Evolutionary conservation across 305 asterid genomes (phyloP), one percentile per base, ranked within the genome.

Genomic region (Lippia alba): DNA sequence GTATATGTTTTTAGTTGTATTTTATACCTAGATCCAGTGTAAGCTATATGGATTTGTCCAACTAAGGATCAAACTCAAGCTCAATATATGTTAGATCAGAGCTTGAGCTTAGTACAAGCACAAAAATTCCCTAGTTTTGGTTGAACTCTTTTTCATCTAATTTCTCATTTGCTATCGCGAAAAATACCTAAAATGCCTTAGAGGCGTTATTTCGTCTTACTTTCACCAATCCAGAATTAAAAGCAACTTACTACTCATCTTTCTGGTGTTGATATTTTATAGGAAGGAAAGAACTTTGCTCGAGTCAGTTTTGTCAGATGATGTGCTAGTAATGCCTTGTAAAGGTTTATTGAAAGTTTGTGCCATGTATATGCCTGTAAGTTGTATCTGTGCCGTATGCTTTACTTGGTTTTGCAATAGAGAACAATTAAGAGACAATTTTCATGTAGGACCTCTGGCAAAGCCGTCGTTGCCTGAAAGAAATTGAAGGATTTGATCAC

Each of bases 361-460:
- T 85, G 97, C 92, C 24, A 75, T 94, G 87, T 83, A 75, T 76
- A 91, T 91, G 74, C 97, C 99, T 11, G 99, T 94, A 81, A 87
- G 96, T 67, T 55, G 36, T 64, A 36, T 8, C 30, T 56, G 67
- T 61, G 44, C 1, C 16, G 33, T 17, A 44, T 60, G 32, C 65
- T 58, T 61, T 14, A 55, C 71, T 72, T 72, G 55, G 24, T 30
- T 72, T 67, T 59, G 12, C 46, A 48, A 12, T 53, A 34, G 12
- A 64, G 61, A 15, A 70, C 16, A 71, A 66, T 39, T 20, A 44
- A 57, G 55, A 64, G 57, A 60, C 61, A 66, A 56, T 56, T 40
- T 36, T 48, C 78, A 24, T 75, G 36, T 73, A 94, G 99, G 96
- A 94, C 80, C 85, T 94, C 53, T 94, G 99, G 99, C 78, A 71